Evolutionary conservation across 805 yeast genomes (phyloP), one percentile per base, ranked within the genome.

Genomic region (Millerozyma miso): DNA sequence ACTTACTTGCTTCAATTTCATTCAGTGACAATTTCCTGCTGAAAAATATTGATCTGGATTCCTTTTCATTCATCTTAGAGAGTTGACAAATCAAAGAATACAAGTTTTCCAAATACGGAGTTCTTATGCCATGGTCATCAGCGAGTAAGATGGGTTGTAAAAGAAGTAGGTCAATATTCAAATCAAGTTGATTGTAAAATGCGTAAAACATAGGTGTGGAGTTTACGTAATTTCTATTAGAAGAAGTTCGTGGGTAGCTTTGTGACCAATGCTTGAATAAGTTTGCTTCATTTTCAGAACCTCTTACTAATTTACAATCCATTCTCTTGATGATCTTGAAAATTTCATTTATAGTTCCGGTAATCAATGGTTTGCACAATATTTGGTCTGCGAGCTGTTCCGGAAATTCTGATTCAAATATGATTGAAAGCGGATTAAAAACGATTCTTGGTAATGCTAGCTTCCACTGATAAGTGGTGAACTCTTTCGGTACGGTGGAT

Each of bases 81-180:
- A 70, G 74, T 58, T 85, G 90, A 49, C 86, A 80, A 70, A 85
- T 68, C 41, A 81, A 76, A 2, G 96, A 88, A 59, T 88, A 90
- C 44, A 88, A 66, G 52, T 87, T 87, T 65, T 90, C 97, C 59
- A 90, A 71, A 59, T 90, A 90, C 2, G 97, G 97, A 0, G 97
- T 88, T 59, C 85, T 83, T 42, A 88, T 81, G 38, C 84, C 82
- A 57, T 79, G 78, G 58, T 89, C 96, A 65, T 89, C 96, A n/a
- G 93, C 96, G 44, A 89, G 70, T 42, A 90, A 68, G 40, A 90
- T 90, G 4, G 96, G 95, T 57, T 88, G 95, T 47, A 90, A 74
- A 41, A 90, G 67, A 35, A 88, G 68, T 56, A 88, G 71, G 65
- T 90, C 97, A 34, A 85, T 70, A 47, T 83, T 80, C 46, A 87